phyloP scores from a whole-genome alignment of 1,284 basidiomycete species.

The Ceratobasidium sp. region DNA sequence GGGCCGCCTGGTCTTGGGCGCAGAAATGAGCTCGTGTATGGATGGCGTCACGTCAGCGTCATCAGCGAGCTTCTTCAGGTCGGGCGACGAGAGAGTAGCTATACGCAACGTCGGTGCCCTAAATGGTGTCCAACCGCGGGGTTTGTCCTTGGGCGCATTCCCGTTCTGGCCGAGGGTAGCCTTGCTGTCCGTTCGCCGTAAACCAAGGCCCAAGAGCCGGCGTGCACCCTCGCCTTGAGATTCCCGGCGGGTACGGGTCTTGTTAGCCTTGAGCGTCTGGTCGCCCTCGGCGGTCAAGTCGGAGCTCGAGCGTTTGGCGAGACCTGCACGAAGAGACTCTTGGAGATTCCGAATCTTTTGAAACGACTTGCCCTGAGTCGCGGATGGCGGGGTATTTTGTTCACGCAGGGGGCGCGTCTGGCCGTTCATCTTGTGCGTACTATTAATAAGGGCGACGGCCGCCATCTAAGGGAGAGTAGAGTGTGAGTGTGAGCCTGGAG shows the following conservation, averaged over 20 bases:
- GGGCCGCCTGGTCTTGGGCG: constrained; percentile 36
- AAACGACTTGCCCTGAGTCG: constrained; percentile 31
- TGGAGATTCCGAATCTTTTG: constrained; percentile 34
- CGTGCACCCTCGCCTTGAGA: constrained; percentile 17
- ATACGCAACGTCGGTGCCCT: constrained; percentile 36
- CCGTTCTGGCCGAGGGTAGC: constrained; percentile 12
- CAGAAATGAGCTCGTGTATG: constrained; percentile 36
- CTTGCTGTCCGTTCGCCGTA: constrained; percentile 34
- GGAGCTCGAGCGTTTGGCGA: constrained; percentile 19
- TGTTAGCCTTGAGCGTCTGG: constrained; percentile 13
- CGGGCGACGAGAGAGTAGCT: constrained; percentile 29
- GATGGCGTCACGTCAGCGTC: constrained; percentile 34
- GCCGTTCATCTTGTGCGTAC: constrained; percentile 30
- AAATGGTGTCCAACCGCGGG: constrained; percentile 30
- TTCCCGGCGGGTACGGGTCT: not conserved
- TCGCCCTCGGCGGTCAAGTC: constrained; percentile 23
- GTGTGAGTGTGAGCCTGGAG: not conserved
- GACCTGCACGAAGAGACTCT: constrained; percentile 26
- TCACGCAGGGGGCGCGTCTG: constrained; percentile 18
- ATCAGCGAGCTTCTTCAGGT: constrained; percentile 16
- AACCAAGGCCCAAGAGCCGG: constrained; percentile 24
- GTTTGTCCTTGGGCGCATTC: not conserved
- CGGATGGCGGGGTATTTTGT: constrained; percentile 21
- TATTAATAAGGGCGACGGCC: constrained; percentile 35
- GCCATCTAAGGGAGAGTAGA: constrained; percentile 12